Evolutionary conservation across 2,329 filamentous ascomycete genomes (phyloP).

Genomic region (Monascus ruber): DNA sequence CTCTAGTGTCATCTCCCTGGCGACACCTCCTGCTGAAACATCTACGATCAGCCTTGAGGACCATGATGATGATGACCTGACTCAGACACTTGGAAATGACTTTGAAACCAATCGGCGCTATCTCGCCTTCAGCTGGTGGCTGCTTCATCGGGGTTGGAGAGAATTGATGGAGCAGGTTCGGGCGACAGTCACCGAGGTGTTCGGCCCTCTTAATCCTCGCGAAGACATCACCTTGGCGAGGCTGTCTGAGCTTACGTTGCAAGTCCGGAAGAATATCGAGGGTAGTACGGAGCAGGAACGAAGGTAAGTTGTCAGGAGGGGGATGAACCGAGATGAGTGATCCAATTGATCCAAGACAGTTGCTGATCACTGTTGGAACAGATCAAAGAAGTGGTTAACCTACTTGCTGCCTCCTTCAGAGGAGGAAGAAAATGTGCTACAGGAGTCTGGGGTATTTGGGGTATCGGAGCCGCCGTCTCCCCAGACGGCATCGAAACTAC

Average conservation of each 20-base stretch:
- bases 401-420: slow-evolving; percentile 71
- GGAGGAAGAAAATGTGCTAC: slow-evolving; percentile 72
- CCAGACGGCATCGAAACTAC: slow-evolving; percentile 44
- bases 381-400: slow-evolving; percentile 61
- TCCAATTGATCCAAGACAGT: slow-evolving; percentile 9
- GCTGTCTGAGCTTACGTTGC: slow-evolving; percentile 67
- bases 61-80: slow-evolving; percentile 83
- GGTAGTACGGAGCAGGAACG: slow-evolving; percentile 56
- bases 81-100: slow-evolving; percentile 78
- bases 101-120: slow-evolving; percentile 95
- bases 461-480: slow-evolving; percentile 26
- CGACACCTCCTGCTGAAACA: slow-evolving; percentile 58
- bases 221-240: slow-evolving; percentile 75
- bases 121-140: slow-evolving; percentile 95
- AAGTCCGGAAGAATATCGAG: slow-evolving; percentile 78
- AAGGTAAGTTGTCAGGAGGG: slow-evolving; percentile 28
- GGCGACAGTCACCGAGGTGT: slow-evolving; percentile 76
- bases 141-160: slow-evolving; percentile 81
- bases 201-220: slow-evolving; percentile 76
- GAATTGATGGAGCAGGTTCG: slow-evolving; percentile 72
- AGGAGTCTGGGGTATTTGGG: slow-evolving; percentile 64
- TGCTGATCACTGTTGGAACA: slow-evolving; percentile 12
- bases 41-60: slow-evolving; percentile 83
- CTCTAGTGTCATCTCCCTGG: slow-evolving; percentile 85
- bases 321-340: not conserved